Base-by-base conservation (phyloP, 257 asterid genomes). In the Solanum gandarillasii region DNA sequence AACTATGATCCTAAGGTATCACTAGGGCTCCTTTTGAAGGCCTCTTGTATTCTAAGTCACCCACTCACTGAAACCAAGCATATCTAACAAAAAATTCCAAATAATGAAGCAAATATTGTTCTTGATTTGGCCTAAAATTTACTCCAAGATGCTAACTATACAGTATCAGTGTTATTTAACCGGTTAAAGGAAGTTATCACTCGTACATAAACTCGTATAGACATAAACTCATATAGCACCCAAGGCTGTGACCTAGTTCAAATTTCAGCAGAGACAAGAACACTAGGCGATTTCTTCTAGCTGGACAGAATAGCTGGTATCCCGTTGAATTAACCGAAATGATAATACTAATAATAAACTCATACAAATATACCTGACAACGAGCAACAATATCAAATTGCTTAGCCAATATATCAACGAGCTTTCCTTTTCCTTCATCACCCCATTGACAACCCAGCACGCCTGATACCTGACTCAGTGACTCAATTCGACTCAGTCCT, bases 391-490 rank as follows among this genome's bases (percentile, higher is more conserved):
- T 88, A 86, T 97, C 98, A 89, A 96, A 97, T 76, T 96, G 96
- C 89, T 94, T 90, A 18, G 99, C 99, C 86, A 97, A 90, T 52
- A 97, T 91, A 90, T 97, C 99, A 8, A 97, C 98, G 76, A 96
- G 98, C 89, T 97, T 97, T 32, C 99, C 99, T 88, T 97, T 97
- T 21, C 99, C 99, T 90, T 97, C 99, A 90, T 97, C 99, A 14
- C 99, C 99, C 99, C 99, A 97, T 89, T 97, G 99, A 81, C 95
- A 93, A 36, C 99, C 99, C 38, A 97, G 92, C 58, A 96, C 99
- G 52, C 98, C 99, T 4, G 99, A 96, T 18, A 97, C 99, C 87
- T 97, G 98, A 88, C 98, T 94, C 91, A 97, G 92, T 3, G 98
- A 95, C 48, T 84, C 96, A 72, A 96, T 96, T 74, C 98, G 94